Evolutionary conservation across 2,329 filamentous ascomycete genomes (phyloP), one percentile per base, ranked within the genome.

Genomic region (Capronia coronata): DNA sequence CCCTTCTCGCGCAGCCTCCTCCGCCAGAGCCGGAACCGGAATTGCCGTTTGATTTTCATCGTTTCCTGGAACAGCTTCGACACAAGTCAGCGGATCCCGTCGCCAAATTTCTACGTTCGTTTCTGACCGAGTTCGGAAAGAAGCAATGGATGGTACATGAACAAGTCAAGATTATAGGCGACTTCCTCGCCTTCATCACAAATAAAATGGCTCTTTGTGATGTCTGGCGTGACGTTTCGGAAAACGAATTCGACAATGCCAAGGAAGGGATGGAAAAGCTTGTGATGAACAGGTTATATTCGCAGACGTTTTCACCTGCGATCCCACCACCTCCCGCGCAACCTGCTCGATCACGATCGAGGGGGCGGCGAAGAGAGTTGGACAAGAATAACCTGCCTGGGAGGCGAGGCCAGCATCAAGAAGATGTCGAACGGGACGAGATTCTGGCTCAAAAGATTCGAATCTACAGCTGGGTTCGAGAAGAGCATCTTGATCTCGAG

Each of bases 141-240:
- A 87, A 90, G 60, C 93, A 97, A 68, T 98, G 93, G 93, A 94
- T 95, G 87, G 93, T 96, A 5, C 93, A 98, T 65, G 93, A 98
- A 70, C 93, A 98, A 67, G 93, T 97, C 65, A 98, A 98, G 71
- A 97, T 98, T 55, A 95, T 98, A 54, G 82, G 87, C 58, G 94
- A 98, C 66, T 98, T 98, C 60, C 74, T 98, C 41, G 83, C 89
- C 38, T 98, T 98, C 63, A 98, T 98, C 57, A 86, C 87, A 46
- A 95, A 95, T 70, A 97, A 97, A 72, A 98, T 98, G 94, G 88
- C 85, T 11, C 79, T 88, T 57, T 98, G 93, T 64, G 93, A 98
- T 55, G 88, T 98, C 2, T 98, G 93, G 93, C 82, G 87, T 49
- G 87, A 93, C 27, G 87, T 97, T 0, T 94, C 90, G 0, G 93